These are phyloP conservation scores for Rosa persica DNA, from an alignment of 306 rosid species.

Conservation along the genomic window DNA sequence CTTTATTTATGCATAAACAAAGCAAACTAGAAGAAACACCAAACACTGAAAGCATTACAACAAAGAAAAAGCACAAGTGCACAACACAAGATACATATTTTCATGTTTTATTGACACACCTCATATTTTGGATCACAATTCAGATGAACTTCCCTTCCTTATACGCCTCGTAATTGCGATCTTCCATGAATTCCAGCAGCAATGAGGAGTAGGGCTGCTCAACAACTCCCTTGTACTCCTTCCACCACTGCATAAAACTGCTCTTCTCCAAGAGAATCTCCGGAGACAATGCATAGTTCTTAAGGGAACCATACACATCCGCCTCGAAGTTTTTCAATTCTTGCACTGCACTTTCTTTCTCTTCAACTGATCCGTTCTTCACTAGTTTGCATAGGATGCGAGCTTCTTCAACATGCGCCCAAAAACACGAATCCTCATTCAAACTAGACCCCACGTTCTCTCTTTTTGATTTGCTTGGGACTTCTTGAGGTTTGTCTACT, in stretches of 20 bases:
- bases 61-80: background rate
- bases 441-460: slow-evolving; percentile 34
- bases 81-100: background rate
- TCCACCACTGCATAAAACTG: slow-evolving; percentile 77
- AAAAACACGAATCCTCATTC: slow-evolving; percentile 69
- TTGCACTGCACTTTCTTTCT: slow-evolving; percentile 22
- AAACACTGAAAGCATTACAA: background rate
- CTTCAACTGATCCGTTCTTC: background rate
- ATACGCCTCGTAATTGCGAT: slow-evolving; percentile 21
- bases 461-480: background rate
- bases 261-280: slow-evolving; percentile 58
- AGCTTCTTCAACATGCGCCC: slow-evolving; percentile 75
- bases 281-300: slow-evolving; percentile 44
- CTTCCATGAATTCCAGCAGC: slow-evolving; percentile 40
- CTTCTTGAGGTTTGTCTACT: background rate
- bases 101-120: background rate
- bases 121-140: background rate
- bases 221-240: slow-evolving; percentile 27
- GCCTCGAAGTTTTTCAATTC: slow-evolving; percentile 46
- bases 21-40: background rate
- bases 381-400: slow-evolving; percentile 24
- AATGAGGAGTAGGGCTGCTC: slow-evolving; percentile 14
- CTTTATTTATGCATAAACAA: background rate
- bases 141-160: slow-evolving; percentile 20
- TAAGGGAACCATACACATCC: slow-evolving; percentile 39